Percentiles rank a stretch among this genome's conserved stretches.
phyloP scores from a whole-genome alignment of 345 rosid genomes.

The Euclidium syriacum region DNA sequence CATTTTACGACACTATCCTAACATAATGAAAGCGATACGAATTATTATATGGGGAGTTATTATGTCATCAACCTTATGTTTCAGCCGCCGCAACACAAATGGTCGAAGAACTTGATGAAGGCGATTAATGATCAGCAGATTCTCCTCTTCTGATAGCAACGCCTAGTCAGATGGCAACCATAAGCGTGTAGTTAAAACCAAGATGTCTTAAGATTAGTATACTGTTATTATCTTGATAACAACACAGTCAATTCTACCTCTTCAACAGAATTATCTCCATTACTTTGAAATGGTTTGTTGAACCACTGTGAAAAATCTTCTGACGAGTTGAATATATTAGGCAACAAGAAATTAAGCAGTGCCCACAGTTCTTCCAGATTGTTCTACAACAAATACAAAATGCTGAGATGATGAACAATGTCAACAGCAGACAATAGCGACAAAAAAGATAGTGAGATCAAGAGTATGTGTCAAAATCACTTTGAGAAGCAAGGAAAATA shows the following conservation, averaged over 20 bases:
- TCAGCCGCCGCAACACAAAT: slow-evolving; percentile 85
- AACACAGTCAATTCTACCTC: slow-evolving; percentile 42
- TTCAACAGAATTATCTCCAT: slow-evolving; percentile 79
- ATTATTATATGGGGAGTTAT: background rate
- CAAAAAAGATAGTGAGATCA: background rate
- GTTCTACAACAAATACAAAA: slow-evolving; percentile 45
- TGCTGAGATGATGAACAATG: slow-evolving; percentile 10
- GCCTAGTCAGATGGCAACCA: slow-evolving; percentile 47
- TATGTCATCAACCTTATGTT: slow-evolving; percentile 67
- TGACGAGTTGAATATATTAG: slow-evolving; percentile 87
- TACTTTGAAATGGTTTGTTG: slow-evolving; percentile 90
- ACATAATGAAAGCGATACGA: background rate
- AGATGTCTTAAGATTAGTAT: slow-evolving; percentile 2
- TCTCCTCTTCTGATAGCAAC: slow-evolving; percentile 88
- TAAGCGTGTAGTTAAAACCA: background rate
- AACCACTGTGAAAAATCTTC: slow-evolving; percentile 98
- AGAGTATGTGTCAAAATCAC: background rate
- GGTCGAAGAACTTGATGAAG: slow-evolving; percentile 97
- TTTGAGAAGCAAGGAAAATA: background rate
- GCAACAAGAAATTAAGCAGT: slow-evolving; percentile 81
- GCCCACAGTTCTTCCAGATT: slow-evolving; percentile 98
- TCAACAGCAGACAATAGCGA: background rate
- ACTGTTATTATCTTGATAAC: background rate
- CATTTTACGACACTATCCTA: slow-evolving; percentile 2
- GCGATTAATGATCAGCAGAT: slow-evolving; percentile 82